A percentile compares a stretch with the other conserved stretches of the same genome.
Conservation (phyloP, 345 rosid species). For the Murraya koenigii region DNA sequence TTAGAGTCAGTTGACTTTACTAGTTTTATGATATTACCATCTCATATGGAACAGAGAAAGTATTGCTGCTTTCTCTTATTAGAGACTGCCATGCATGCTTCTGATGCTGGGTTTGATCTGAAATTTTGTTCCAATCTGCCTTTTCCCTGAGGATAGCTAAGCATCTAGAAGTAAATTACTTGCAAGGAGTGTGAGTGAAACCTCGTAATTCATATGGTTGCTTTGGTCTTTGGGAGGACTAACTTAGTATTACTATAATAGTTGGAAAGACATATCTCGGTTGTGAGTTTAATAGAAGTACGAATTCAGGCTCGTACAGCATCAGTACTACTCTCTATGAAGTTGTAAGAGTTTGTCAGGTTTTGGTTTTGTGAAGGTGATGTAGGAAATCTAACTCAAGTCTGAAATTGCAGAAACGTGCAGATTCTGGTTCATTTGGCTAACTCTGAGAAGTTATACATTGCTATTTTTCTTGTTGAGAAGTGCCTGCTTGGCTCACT, state of each 20-base stretch:
- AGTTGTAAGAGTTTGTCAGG: not conserved
- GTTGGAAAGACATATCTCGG: not conserved
- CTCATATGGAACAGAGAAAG: not conserved
- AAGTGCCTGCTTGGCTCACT: not conserved
- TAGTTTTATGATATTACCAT: not conserved
- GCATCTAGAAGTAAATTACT: not conserved
- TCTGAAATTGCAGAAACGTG: not conserved
- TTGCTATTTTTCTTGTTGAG: not conserved
- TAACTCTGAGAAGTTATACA: not conserved
- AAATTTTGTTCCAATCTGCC: not conserved
- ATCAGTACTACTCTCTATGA: not conserved
- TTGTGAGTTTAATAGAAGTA: not conserved
- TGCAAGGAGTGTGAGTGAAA: not conserved
- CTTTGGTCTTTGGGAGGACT: not conserved
- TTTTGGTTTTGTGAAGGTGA: not conserved
- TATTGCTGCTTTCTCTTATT: conserved; percentile 6
- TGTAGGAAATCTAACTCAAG: not conserved
- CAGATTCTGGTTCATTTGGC: not conserved
- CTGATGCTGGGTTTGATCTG: not conserved
- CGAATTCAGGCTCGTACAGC: not conserved
- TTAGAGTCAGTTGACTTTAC: not conserved
- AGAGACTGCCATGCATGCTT: not conserved
- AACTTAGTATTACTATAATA: not conserved
- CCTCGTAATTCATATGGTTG: not conserved
- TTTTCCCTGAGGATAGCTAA: not conserved